Conservation (phyloP, 1,139 yeast species). For the Pichia inconspicua region DNA sequence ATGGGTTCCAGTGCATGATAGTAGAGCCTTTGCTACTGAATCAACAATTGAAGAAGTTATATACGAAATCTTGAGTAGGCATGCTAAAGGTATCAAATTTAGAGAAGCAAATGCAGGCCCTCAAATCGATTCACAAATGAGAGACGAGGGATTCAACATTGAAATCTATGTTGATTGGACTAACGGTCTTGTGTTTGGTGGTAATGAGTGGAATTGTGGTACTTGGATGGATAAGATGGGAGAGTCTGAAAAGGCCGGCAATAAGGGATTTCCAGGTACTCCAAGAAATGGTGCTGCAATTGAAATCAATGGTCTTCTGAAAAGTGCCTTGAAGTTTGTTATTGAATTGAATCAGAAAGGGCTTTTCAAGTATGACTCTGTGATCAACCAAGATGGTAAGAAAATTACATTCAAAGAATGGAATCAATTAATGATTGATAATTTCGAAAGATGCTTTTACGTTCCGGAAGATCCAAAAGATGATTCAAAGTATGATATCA, state of each 20-base stretch:
- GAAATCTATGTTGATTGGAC: conserved; percentile 77
- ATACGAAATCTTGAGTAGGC: conserved; percentile 75
- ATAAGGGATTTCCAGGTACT: conserved; percentile 89
- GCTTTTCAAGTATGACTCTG: conserved; percentile 48
- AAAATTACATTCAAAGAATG: conserved; percentile 52
- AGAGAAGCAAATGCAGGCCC: conserved; percentile 96
- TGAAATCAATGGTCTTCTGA: conserved; percentile 83
- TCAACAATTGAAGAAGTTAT: conserved; percentile 67
- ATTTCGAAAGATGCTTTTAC: conserved; percentile 74
- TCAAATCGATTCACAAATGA: conserved; percentile 84
- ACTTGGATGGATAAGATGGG: conserved; percentile 99
- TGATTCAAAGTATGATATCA: conserved; percentile 51
- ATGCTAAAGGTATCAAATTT: conserved; percentile 79
- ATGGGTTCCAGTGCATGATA: conserved; percentile 61
- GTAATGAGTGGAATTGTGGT: conserved; percentile 89
- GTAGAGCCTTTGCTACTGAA: conserved; percentile 66
- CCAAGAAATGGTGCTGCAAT: conserved; percentile 97
- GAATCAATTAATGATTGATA: conserved; percentile 59
- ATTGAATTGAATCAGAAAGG: conserved; percentile 48
- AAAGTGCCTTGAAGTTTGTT: conserved; percentile 78
- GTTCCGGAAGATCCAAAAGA: conserved; percentile 55
- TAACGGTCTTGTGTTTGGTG: conserved; percentile 85
- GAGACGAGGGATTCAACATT: conserved; percentile 85
- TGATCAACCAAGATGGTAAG: conserved; percentile 49
- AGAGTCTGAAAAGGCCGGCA: conserved; percentile 75